Evolutionary conservation across 352 stramenopile species (phyloP), one percentile per base, ranked within the genome.

Genomic region (Thalassiosira mediterranea): DNA sequence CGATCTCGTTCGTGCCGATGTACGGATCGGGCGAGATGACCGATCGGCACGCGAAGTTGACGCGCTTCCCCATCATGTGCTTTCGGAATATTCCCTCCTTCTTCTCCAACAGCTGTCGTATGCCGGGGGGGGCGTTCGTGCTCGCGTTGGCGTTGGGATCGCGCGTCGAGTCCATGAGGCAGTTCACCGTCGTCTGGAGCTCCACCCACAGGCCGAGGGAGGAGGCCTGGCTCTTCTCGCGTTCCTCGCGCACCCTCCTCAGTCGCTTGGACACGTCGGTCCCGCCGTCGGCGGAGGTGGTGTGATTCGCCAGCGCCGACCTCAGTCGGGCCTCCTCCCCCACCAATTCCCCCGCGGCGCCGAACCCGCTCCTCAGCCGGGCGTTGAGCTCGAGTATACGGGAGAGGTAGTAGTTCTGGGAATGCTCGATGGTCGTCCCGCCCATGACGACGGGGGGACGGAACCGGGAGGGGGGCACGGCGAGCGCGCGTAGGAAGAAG

Each of bases 11-110:
- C n/a, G 96, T 99, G 77, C 96, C 96, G 60, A 99, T 97, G 88
- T 99, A 99, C 37, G 97, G 97, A 62, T 99, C 97, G 1, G 97
- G 97, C 49, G 96, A 99, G 81, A 99, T 99, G 61, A 99, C 97
- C 8, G 96, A 99, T 4, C 98, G 95, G 66, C 97, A 98, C 0
- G 96, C 96, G 86, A 97, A 99, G 88, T 99, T 98, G 19, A 99
- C 98, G 70, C 98, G 96, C 90, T 99, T 99, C 49, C 98, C 98
- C 94, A 97, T 97, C 94, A 97, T 97, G 73, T 98, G 94, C 51
- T 99, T 99, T 37, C 98, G 96, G 86, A 99, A 99, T 8, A 99
- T 91, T 71, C 98, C 98, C 84, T 99, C 96, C 84, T 99, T 99
- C 84, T 98, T 98, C 88, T 99, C 97, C 52, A 99, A 96, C 44